Base-by-base conservation (phyloP, 2,329 filamentous ascomycete genomes). In the Claviceps pazoutovae region DNA sequence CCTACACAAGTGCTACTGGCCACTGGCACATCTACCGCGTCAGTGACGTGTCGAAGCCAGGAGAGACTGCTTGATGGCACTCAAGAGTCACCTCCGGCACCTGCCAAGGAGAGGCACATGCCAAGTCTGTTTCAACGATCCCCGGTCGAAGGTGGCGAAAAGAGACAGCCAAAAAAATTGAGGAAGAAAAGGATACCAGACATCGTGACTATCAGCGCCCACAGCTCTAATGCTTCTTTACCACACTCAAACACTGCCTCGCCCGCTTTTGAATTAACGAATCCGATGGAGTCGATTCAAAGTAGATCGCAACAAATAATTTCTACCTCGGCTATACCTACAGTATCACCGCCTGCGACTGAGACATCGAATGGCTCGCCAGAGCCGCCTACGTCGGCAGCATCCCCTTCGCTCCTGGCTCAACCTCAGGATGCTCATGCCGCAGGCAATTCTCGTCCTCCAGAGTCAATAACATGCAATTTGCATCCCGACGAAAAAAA, bases 161-260 rank as follows among this genome's bases (percentile, higher is more conserved):
- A 78, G 59, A 79, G 86, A 46, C 84, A 84, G 63, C 88, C 89
- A 0, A 96, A 95, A 62, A 95, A 96, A 67, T 72, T 98, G 49
- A 86, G 84, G 66, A 97, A 97, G 73, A 95, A 88, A 67, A 76
- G 83, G 56, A 72, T 86, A 51, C 83, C 86, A 0, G 83, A 82
- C 43, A 88, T 86, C 61, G 70, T 85, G 21, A 90, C 88, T 59
- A 84, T 83, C 19, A 96, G 91, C 63, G 90, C 91, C 0, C 89
- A 95, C 57, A 96, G 90, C 62, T 97, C 93, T 16, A 85, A 80
- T 6, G 80, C 86, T 16, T 96, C 90, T 7, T 71, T 95, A 16
- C 65, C 71, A 5, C 64, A 66, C 41, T 73, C 71, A 13, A 65
- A 69, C 44, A 62, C 68, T 9, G 65, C 67, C 1, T 78, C 76